Conservation (phyloP, 345 rosid species). For the Salix arbutifolia region DNA sequence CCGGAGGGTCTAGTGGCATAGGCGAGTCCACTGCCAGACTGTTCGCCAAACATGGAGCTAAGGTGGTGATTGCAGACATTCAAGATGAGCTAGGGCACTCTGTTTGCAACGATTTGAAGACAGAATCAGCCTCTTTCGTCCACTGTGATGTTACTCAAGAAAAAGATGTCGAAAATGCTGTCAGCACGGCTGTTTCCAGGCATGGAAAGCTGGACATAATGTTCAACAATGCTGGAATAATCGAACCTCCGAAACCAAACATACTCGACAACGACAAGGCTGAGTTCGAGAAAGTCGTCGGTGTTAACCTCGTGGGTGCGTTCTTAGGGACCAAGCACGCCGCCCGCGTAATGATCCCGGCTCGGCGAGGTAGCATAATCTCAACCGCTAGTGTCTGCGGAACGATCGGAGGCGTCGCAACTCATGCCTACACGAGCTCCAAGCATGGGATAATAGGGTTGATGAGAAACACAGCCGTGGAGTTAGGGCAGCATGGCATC, state of each 20-base stretch:
- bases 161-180: conserved; percentile 1
- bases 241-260: not conserved
- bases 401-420: conserved; percentile 6
- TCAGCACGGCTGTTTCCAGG: not conserved
- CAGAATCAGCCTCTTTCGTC: not conserved
- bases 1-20: conserved; percentile 42
- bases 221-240: conserved; percentile 9
- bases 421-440: too few species aligned
- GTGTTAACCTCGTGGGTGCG: conserved; percentile 16
- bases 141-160: conserved; percentile 9
- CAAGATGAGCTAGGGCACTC: conserved; percentile 29
- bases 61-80: conserved; percentile 34
- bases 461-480: too few species aligned
- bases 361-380: conserved; percentile 18
- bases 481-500: too few species aligned
- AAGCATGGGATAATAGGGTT: too few species aligned
- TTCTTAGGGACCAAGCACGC: conserved; percentile 30
- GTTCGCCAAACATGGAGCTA: conserved; percentile 34
- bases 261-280: not conserved
- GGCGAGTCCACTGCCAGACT: conserved; percentile 33
- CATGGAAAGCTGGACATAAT: conserved; percentile 12
- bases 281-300: conserved; percentile 15
- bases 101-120: not conserved
- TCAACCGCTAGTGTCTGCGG: conserved; percentile 2
- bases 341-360: conserved; percentile 12